These are phyloP conservation scores for Fraxinus albicans DNA, from an alignment of 305 asterid species.

Conservation along the genomic window DNA sequence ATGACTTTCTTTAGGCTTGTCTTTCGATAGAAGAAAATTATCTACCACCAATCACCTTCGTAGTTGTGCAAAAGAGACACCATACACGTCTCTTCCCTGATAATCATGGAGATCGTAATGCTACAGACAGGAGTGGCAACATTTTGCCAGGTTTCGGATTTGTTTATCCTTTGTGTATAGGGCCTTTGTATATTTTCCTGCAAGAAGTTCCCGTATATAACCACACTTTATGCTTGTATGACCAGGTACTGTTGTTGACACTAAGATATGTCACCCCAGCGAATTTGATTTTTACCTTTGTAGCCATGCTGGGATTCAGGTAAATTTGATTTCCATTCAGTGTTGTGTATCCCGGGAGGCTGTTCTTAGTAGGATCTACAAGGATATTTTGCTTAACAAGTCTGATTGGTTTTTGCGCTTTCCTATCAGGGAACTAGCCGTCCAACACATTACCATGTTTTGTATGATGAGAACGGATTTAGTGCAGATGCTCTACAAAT, in stretches of 20 bases:
- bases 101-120: constrained; percentile 34
- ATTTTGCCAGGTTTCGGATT: constrained; percentile 61
- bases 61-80: constrained; percentile 92
- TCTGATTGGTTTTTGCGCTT: not conserved
- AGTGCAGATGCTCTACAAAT: constrained; percentile 64
- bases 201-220: not conserved
- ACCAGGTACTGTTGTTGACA: constrained; percentile 84
- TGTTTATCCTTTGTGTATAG: not conserved
- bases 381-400: not conserved
- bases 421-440: constrained; percentile 74
- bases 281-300: constrained; percentile 79
- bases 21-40: constrained; percentile 49
- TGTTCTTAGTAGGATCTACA: not conserved
- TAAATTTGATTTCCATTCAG: constrained; percentile 15
- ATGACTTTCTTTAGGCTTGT: constrained; percentile 60
- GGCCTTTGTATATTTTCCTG: not conserved
- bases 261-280: constrained; percentile 75
- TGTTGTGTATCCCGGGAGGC: not conserved
- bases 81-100: constrained; percentile 80
- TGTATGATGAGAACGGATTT: constrained; percentile 69
- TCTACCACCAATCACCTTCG: constrained; percentile 62
- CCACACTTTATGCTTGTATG: not conserved
- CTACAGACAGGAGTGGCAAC: constrained; percentile 79
- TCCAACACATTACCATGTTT: constrained; percentile 80
- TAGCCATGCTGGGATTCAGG: constrained; percentile 93